Evolutionary conservation across 2,329 filamentous ascomycete genomes (phyloP).

Genomic region (Exophiala xenobiotica): DNA sequence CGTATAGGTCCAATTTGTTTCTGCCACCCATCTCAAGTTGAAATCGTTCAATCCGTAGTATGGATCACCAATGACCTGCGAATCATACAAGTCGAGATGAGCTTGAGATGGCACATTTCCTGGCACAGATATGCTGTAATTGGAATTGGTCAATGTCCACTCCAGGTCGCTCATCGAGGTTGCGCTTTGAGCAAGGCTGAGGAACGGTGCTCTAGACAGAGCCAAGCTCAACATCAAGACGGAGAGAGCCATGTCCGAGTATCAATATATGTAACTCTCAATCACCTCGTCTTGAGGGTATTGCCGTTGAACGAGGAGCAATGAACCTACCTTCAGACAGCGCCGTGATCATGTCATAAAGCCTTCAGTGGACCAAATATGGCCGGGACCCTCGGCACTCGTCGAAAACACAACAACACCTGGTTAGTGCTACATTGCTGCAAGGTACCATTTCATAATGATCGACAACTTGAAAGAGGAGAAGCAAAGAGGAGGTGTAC

Average conservation of each 20-base stretch:
- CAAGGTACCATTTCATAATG: background rate
- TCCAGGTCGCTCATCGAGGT: background rate
- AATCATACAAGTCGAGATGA: slow-evolving; percentile 1
- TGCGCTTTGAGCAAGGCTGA: background rate
- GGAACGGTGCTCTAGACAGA: background rate
- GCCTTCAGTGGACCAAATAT: no score
- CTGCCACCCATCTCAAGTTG: slow-evolving; percentile 71
- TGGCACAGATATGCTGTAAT: background rate
- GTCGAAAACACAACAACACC: no score
- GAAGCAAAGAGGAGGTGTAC: background rate
- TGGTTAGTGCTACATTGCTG: background rate
- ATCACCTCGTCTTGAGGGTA: no score
- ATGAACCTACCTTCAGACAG: no score
- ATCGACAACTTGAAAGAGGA: background rate
- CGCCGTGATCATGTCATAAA: no score
- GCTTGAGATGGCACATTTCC: slow-evolving; percentile 2
- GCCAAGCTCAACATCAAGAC: background rate
- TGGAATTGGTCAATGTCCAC: slow-evolving; percentile 1
- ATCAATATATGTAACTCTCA: no score
- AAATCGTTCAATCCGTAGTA: slow-evolving; percentile 74
- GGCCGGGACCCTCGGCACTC: background rate
- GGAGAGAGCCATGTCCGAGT: background rate
- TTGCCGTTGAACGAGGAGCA: no score
- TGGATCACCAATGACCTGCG: slow-evolving; percentile 53
- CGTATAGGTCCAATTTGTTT: slow-evolving; percentile 66